A percentile compares a stretch with the other conserved stretches of the same genome.
These are phyloP conservation scores for Coemansia sp. DNA, from an alignment of 192 early-diverging fungal genomes.

Conservation along the genomic window DNA sequence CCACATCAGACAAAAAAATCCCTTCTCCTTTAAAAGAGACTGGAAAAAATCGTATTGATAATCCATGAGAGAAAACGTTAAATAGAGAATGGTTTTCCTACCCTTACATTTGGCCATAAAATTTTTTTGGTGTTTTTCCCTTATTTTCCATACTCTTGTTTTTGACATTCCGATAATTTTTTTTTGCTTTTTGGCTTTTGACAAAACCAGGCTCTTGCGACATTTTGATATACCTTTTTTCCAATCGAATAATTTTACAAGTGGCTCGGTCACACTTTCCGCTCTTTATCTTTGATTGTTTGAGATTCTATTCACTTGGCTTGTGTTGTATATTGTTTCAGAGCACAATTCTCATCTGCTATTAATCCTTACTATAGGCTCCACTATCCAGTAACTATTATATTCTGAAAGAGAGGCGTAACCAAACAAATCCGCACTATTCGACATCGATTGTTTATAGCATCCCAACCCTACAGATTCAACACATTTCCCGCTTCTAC, in stretches of 20 bases:
- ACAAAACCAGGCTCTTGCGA: neutral
- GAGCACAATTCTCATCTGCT: neutral
- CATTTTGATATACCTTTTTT: conserved; percentile 1
- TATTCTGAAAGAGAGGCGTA: neutral
- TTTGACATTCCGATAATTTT: conserved; percentile 2
- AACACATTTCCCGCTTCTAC: neutral
- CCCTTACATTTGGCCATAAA: neutral
- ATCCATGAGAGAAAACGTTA: neutral
- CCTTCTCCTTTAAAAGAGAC: neutral
- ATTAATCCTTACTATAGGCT: neutral
- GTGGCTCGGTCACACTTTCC: neutral
- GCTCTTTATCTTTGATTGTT: neutral
- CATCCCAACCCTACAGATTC: too few relatives aligned
- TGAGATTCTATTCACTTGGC: neutral
- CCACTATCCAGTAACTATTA: neutral
- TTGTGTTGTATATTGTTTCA: neutral
- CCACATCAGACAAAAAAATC: neutral
- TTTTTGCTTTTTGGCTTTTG: neutral
- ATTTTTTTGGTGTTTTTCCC: neutral
- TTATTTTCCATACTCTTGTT: neutral
- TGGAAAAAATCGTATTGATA: neutral
- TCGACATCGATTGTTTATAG: neutral
- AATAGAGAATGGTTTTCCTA: neutral
- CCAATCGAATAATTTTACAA: neutral
- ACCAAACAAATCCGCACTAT: neutral